phyloP scores from a whole-genome alignment of 2,329 filamentous ascomycete species.

The Blastomyces percursus region DNA sequence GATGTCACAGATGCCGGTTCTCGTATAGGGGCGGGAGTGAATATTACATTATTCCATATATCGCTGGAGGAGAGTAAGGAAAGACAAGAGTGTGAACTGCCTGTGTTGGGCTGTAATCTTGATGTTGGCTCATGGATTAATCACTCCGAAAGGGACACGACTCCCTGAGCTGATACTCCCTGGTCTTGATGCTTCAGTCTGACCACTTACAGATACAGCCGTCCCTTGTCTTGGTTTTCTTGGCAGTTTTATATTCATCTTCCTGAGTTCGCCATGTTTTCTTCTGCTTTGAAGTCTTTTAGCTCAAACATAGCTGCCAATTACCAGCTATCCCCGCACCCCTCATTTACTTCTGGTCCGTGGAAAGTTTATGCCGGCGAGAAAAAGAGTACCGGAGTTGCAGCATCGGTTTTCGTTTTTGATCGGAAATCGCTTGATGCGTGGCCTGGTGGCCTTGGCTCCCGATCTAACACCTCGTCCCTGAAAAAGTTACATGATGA shows the following conservation, averaged over 20 bases:
- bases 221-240: background rate
- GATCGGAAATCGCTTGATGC: constrained; percentile 76
- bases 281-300: constrained; percentile 86
- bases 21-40: background rate
- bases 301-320: constrained; percentile 86
- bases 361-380: constrained; percentile 98
- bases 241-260: background rate
- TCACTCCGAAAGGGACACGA: background rate
- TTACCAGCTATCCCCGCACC: constrained; percentile 67
- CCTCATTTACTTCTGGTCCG: constrained; percentile 71
- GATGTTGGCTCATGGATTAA: background rate
- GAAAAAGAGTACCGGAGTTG: constrained; percentile 85
- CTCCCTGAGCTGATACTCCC: background rate
- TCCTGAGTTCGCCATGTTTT: constrained; percentile 59
- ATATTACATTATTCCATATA: background rate
- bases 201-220: background rate
- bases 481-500: constrained; percentile 78
- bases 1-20: background rate
- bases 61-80: background rate
- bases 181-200: background rate
- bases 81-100: background rate
- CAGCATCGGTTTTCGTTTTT: constrained; percentile 87
- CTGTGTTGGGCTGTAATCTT: background rate
- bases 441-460: constrained; percentile 50
- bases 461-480: constrained; percentile 51